Evolutionary conservation across 164 flowering plant genomes (phyloP), one percentile per base, ranked within the genome.

Genomic region (Kingdonia uniflora): DNA sequence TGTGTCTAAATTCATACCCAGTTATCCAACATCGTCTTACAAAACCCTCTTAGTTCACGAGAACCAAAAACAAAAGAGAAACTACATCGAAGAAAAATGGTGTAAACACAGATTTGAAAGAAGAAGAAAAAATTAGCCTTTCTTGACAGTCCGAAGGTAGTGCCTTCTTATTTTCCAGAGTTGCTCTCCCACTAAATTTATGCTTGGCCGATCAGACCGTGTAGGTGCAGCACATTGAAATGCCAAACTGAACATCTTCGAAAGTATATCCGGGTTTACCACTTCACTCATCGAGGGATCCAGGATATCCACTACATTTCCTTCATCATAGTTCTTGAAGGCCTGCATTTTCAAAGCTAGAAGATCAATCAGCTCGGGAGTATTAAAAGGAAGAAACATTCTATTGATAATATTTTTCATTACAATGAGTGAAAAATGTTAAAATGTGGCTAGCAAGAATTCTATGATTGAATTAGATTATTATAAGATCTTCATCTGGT

Each of bases 81-180:
- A 29, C 8, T 29, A 29, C 35, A 29, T n/a, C n/a, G n/a, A 29
- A 29, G 35, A 29, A 29, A 29, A 29, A 29, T 29, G 35, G 35
- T 29, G 35, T 3, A 3, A 29, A 8, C 35, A 29, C 6, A 29
- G 8, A 8, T 4, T 29, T 29, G 8, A 44, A 12, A 48, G n/a
- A 25, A n/a, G 24, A 22, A 24, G 6, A 20, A 6, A 46, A 14
- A 53, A 19, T 37, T 54, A 58, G 23, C 64, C 62, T 61, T 59
- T 62, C 59, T 49, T 80, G 44, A 26, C 71, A 60, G 72, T 69
- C 59, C 43, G 71, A 26, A 72, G 60, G 62, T 82, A 84, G 57
- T 82, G 81, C 69, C 75, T 81, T 60, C 99, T 74, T 58, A 92
- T 92, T 49, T 55, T 73, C 99, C 99, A 92, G 44, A 92, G 52